These are phyloP conservation scores for Irpex lacteus DNA, from an alignment of 1,284 basidiomycete genomes.

Conservation along the genomic window DNA sequence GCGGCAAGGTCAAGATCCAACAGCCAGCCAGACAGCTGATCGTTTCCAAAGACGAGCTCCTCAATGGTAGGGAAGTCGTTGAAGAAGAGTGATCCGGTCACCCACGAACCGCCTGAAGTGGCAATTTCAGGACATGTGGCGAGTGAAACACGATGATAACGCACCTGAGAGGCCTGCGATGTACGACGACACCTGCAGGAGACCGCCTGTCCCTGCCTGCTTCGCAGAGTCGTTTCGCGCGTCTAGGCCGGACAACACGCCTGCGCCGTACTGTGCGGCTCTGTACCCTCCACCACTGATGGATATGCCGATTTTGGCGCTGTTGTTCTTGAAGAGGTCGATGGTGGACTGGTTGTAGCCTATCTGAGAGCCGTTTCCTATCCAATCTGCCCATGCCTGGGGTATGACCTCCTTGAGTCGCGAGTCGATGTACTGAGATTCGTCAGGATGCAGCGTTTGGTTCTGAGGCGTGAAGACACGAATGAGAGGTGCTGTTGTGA, in stretches of 20 bases:
- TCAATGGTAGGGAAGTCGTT: conserved; percentile 56
- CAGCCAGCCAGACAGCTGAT: conserved; percentile 52
- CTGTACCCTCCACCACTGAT: conserved; percentile 60
- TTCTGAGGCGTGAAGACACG: conserved; percentile 49
- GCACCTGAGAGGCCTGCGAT: conserved; percentile 59
- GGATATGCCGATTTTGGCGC: conserved; percentile 55
- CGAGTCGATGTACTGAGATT: conserved; percentile 43
- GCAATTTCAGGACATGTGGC: neutral
- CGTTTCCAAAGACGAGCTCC: conserved; percentile 56
- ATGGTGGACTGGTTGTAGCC: conserved; percentile 44
- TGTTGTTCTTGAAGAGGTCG: conserved; percentile 33
- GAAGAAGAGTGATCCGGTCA: conserved; percentile 52
- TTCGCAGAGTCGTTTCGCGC: conserved; percentile 54
- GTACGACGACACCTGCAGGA: conserved; percentile 65
- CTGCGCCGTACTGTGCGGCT: conserved; percentile 59
- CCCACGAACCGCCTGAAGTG: conserved; percentile 60
- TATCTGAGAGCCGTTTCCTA: conserved; percentile 48
- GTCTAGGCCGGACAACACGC: conserved; percentile 56
- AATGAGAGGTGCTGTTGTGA: conserved; percentile 43
- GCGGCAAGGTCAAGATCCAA: conserved; percentile 53
- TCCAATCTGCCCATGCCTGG: conserved; percentile 56
- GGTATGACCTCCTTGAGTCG: conserved; percentile 41
- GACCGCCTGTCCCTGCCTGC: conserved; percentile 57
- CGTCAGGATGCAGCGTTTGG: conserved; percentile 48
- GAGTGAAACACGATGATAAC: conserved; percentile 13